A percentile compares a stretch with the other conserved stretches of the same genome.
Evolutionary conservation across 768 basidiomycete species (phyloP).

Genomic region (Tricholoma flavovirens): DNA sequence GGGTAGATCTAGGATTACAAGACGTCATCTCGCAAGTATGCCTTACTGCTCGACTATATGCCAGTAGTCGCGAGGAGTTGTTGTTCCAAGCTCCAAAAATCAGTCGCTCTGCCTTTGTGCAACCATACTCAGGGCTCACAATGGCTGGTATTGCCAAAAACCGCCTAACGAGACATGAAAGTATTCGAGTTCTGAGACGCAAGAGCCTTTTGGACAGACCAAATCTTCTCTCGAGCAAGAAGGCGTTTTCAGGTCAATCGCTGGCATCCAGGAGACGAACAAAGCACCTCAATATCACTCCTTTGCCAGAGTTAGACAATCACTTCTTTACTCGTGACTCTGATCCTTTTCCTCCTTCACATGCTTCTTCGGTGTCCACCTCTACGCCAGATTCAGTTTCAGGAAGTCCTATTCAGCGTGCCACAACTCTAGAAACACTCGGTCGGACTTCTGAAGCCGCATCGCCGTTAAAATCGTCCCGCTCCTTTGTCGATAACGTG

Average conservation of each 20-base stretch:
- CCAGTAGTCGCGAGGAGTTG: constrained; percentile 55
- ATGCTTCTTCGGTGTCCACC: constrained; percentile 29
- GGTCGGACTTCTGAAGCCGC: constrained; percentile 13
- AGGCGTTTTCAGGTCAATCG: constrained; percentile 19
- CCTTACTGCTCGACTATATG: constrained; percentile 60
- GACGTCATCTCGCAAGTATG: constrained; percentile 80
- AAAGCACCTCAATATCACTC: constrained; percentile 32
- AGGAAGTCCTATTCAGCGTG: constrained; percentile 11
- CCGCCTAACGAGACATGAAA: constrained; percentile 62
- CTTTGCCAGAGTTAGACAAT: constrained; percentile 23
- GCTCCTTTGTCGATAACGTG: constrained; percentile 59
- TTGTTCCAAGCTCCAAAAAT: constrained; percentile 52
- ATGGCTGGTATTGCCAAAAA: constrained; percentile 59
- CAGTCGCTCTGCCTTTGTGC: constrained; percentile 38
- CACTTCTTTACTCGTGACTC: constrained; percentile 7
- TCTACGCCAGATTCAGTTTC: constrained; percentile 11
- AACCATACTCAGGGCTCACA: constrained; percentile 55
- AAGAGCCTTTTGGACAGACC: constrained; percentile 40
- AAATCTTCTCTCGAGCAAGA: constrained; percentile 19
- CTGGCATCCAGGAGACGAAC: constrained; percentile 22
- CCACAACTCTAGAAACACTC: constrained; percentile 8
- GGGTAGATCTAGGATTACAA: constrained; percentile 70
- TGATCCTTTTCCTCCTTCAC: constrained; percentile 26
- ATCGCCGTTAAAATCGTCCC: constrained; percentile 24
- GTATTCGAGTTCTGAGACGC: constrained; percentile 58